Percentiles rank a stretch among this genome's conserved stretches.
phyloP scores from a whole-genome alignment of 2,329 filamentous ascomycete species.

The Juglanconis sp. region DNA sequence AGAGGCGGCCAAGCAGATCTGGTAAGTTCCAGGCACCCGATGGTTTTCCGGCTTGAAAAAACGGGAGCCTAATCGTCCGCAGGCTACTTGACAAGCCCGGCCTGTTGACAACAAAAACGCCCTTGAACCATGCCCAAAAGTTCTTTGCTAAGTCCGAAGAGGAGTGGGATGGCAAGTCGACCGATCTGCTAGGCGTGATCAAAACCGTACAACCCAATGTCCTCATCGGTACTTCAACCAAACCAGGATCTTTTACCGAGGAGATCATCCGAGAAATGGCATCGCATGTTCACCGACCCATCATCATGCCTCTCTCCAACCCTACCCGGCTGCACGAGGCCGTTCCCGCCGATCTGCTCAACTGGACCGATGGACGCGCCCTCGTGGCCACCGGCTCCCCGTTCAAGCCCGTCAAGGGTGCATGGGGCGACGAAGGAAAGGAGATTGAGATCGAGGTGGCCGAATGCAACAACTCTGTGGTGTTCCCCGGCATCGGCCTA shows the following conservation, averaged over 20 bases:
- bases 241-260: conserved; percentile 72
- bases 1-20: conserved; percentile 79
- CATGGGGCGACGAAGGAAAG: conserved; percentile 46
- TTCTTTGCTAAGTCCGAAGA: conserved; percentile 61
- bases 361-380: conserved; percentile 75
- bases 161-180: conserved; percentile 59
- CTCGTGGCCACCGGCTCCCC: conserved; percentile 82
- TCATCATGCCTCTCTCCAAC: conserved; percentile 79
- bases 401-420: conserved; percentile 67
- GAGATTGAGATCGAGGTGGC: conserved; percentile 53
- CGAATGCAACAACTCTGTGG: conserved; percentile 86
- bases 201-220: conserved; percentile 73
- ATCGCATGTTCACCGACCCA: conserved; percentile 66
- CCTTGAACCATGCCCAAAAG: conserved; percentile 56
- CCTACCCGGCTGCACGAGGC: conserved; percentile 83
- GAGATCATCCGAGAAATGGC: conserved; percentile 74
- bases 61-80: neutral
- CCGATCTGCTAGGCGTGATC: conserved; percentile 63
- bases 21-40: conserved; percentile 41
- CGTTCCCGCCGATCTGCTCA: conserved; percentile 68
- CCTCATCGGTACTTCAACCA: conserved; percentile 79
- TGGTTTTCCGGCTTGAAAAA: rapidly evolving
- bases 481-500: conserved; percentile 82
- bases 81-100: conserved; percentile 82
- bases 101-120: conserved; percentile 61